A percentile compares a stretch with the other conserved stretches of the same genome.
Evolutionary conservation across 2,329 filamentous ascomycete genomes (phyloP).

Genomic region (Botrytis cinerea): DNA sequence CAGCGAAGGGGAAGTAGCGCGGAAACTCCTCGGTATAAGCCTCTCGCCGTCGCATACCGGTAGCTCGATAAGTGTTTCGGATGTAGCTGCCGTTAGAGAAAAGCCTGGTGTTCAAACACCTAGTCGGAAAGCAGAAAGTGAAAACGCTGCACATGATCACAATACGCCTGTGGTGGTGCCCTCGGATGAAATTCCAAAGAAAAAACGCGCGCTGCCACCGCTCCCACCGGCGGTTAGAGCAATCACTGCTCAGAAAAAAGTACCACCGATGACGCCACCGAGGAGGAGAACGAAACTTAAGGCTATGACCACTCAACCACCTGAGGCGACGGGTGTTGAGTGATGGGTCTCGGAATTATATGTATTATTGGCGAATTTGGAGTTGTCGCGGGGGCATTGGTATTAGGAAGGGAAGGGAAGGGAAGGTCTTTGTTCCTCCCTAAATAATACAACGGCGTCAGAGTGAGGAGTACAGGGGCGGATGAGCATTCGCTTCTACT

Average conservation of each 20-base stretch:
- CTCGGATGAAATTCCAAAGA: constrained; percentile 28
- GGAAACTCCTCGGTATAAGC: constrained; percentile 69
- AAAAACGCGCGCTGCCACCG: constrained; percentile 36
- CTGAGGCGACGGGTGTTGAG: constrained; percentile 21
- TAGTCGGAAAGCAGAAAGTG: constrained; percentile 55
- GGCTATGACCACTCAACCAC: constrained; percentile 22
- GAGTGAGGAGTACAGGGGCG: constrained; percentile 1
- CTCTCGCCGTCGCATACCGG: constrained; percentile 64
- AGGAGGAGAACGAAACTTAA: constrained; percentile 41
- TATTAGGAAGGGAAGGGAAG: neutral
- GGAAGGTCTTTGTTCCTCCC: neutral
- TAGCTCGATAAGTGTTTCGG: constrained; percentile 73
- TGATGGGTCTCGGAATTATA: neutral
- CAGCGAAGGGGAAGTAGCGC: constrained; percentile 51
- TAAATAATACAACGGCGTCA: constrained; percentile 15
- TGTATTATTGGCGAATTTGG: constrained; percentile 2
- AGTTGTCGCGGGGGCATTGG: constrained; percentile 14
- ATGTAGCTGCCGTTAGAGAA: constrained; percentile 78
- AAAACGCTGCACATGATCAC: constrained; percentile 36
- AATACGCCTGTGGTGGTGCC: constrained; percentile 26
- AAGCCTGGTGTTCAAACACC: constrained; percentile 82
- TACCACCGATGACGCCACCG: constrained; percentile 41
- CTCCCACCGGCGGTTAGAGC: constrained; percentile 32
- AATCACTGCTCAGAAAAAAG: constrained; percentile 37
- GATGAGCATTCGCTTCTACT: neutral